Base-by-base conservation (phyloP, 257 asterid genomes). In the Echium plantagineum region DNA sequence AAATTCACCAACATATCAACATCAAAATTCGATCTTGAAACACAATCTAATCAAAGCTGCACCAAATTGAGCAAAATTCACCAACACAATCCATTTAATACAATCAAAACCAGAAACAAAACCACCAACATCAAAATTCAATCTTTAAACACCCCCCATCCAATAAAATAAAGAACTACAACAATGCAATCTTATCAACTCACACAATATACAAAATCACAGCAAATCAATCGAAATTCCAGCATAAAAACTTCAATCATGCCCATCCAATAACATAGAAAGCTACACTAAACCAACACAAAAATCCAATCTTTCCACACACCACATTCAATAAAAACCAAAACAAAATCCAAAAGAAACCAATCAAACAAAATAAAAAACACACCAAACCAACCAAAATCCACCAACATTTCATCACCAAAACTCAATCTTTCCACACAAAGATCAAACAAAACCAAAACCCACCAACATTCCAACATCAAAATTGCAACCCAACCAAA, bases 31-130 rank as follows among this genome's bases (percentile, higher is more conserved):
- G 9, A 32, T 32, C 42, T 32, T 30, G 6, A 30, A 30, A 30
- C 3, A 30, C 9, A 32, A 32, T 26, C 3, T 2, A 13, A 12
- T 28, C 72, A 77, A 18, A 57, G 80, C 66, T 35, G 30, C 30
- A 26, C 2, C 30, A 26, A 31, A 5, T 35, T 28, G 5, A 28
- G 32, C 46, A 35, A 35, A 35, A 35, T 4, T 8, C 46, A 35
- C 46, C 2, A 17, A 7, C 55, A 4, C 12, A 16, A 28, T 20
- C 12, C 28, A 17, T 21, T 35, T 13, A 35, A 13, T 8, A 1
- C 13, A 12, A 21, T 5, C 21, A 46, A 19, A 46, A 38, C 8
- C 0, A 26, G 5, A 19, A 13, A 6, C 38, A 13, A 46, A 42
- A 60, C 15, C 16, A 9, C 12, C 46, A 35, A 20, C 18, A 15